Base-by-base conservation (phyloP, 179 eudicot species). In the Beta corolliflora region DNA sequence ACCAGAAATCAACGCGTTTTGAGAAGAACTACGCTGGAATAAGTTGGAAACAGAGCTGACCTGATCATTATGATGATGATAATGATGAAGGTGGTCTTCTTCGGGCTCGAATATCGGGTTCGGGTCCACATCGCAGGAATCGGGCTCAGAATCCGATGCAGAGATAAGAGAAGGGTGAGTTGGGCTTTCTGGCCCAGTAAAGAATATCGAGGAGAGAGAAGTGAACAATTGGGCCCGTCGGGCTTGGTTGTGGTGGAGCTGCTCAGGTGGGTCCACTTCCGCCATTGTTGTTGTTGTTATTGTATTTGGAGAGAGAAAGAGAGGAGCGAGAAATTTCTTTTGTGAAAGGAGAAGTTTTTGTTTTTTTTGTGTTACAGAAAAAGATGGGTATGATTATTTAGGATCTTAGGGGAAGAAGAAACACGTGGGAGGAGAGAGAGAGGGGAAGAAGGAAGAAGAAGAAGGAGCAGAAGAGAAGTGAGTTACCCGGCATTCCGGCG, bases 21-120 rank as follows among this genome's bases (percentile, higher is more conserved):
- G 68, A 18, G 82, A 36, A 3, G 75, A 44, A 5, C 68, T 55
- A 46, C 64, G 77, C 31, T 79, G 67, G 25, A 82, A 84, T 73
- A 84, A 84, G 77, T 77, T 29, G 60, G 73, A 77, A 44, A 75
- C 44, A 64, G 81, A 88, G 73, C 76, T 87, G 9, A 77, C 81
- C 80, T 85, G 84, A 67, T 84, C 83, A 66, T 86, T 23, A 48
- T 23, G 12, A n/a, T 54, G 77, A 18, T 29, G 44, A n/a, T 23
- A 71, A 48, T 58, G 46, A 48, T 71, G 72, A 19, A 59, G 73
- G 31, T 75, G 50, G 13, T 76, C 75, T 18, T 31, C 66, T 7
- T 56, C 77, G 9, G 77, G 77, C 1, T 75, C 52, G 11, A 75
- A 56, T 9, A 75, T 60, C 14, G 75, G 58, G n/a, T 64, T 76